A percentile compares a stretch with the other conserved stretches of the same genome.
phyloP scores from a whole-genome alignment of 2,329 filamentous ascomycete genomes.

The Xylariaceae sp. region DNA sequence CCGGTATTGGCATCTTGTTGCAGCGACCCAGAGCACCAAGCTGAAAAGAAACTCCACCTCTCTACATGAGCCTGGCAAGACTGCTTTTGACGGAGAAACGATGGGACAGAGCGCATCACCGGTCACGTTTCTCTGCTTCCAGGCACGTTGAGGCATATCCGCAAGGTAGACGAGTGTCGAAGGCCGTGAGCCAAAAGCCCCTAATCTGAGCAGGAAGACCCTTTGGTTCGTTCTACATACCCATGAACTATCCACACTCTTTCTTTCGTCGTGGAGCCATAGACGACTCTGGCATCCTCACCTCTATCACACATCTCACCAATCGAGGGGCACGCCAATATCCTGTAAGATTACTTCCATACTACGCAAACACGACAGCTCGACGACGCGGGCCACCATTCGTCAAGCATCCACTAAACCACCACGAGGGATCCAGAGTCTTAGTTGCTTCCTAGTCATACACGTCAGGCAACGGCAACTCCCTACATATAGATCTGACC shows the following conservation, averaged over 20 bases:
- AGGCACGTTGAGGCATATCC: too few relatives aligned
- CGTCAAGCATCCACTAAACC: conserved; percentile 10
- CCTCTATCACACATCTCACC: neutral
- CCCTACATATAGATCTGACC: too few relatives aligned
- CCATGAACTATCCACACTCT: neutral
- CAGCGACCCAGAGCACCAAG: too few relatives aligned
- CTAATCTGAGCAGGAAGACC: neutral
- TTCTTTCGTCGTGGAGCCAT: neutral
- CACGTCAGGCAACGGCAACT: conserved; percentile 8
- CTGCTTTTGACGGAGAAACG: too few relatives aligned
- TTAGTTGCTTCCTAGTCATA: neutral
- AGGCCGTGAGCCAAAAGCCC: neutral
- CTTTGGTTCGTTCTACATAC: neutral
- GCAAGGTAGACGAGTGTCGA: too few relatives aligned
- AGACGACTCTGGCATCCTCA: neutral
- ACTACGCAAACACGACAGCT: conserved; percentile 11
- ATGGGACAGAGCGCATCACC: too few relatives aligned
- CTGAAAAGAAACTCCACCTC: too few relatives aligned
- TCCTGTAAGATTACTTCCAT: neutral
- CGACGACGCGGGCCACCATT: conserved; percentile 16
- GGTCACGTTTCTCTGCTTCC: too few relatives aligned
- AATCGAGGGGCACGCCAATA: neutral
- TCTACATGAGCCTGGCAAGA: too few relatives aligned
- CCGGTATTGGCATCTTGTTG: too few relatives aligned
- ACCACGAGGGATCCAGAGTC: too few relatives aligned